Percentiles rank a stretch among this genome's conserved stretches.
These are phyloP conservation scores for Huntiella savannae DNA, from an alignment of 2,329 filamentous ascomycete genomes.

Conservation along the genomic window DNA sequence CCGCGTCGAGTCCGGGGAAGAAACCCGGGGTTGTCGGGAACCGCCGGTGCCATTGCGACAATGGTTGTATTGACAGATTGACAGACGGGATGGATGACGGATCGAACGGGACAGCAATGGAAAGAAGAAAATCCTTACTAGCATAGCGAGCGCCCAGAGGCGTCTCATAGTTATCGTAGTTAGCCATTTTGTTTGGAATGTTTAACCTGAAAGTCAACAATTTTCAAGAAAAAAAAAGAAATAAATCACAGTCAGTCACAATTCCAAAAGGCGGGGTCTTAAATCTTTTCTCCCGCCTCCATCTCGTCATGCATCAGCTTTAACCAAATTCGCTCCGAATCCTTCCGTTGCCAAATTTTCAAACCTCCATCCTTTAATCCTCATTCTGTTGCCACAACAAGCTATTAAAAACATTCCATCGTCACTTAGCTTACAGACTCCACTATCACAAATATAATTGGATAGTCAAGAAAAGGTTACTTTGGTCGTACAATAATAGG, in stretches of 20 bases:
- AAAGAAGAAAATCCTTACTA: slow-evolving; percentile 19
- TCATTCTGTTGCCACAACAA: too few relatives aligned
- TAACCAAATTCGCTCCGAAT: too few relatives aligned
- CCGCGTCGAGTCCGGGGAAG: neutral
- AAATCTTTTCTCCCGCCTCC: too few relatives aligned
- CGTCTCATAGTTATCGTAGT: slow-evolving; percentile 34
- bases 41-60: neutral
- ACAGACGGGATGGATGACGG: neutral
- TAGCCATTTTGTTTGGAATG: slow-evolving; percentile 9
- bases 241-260: neutral
- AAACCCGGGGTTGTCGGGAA: slow-evolving; percentile 1
- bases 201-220: neutral
- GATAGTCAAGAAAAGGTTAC: too few relatives aligned
- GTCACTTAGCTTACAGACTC: too few relatives aligned
- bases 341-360: too few relatives aligned
- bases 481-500: too few relatives aligned
- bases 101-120: slow-evolving; percentile 9
- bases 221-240: neutral
- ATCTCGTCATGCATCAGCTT: too few relatives aligned
- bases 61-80: neutral
- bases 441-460: too few relatives aligned
- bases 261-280: neutral
- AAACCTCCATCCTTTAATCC: too few relatives aligned
- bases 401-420: too few relatives aligned
- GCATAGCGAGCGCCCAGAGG: slow-evolving; percentile 55